Evolutionary conservation across 1,284 basidiomycete species (phyloP).

Genomic region (Anthracocystis setariae): DNA sequence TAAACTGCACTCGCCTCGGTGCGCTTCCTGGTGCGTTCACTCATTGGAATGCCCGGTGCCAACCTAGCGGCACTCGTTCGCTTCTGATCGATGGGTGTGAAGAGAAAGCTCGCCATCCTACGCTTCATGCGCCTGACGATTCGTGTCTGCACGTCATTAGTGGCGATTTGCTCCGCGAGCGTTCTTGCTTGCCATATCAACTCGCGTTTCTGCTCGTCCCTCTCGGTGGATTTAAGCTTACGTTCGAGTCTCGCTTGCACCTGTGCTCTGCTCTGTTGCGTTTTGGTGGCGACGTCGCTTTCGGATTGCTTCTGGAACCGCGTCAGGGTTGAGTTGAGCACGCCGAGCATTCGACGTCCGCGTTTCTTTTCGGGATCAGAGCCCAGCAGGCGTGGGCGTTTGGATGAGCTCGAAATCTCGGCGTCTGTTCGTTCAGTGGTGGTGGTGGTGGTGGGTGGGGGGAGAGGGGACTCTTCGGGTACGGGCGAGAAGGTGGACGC

Average conservation of each 20-base stretch:
- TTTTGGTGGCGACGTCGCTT: conserved; percentile 1
- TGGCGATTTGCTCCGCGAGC: conserved; percentile 21
- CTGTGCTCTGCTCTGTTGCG: conserved; percentile 9
- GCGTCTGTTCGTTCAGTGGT: background rate
- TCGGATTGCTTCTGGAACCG: conserved; percentile 38
- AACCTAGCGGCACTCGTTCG: background rate
- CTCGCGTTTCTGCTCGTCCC: background rate
- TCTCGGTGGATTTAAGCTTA: conserved; percentile 2
- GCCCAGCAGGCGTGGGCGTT: background rate
- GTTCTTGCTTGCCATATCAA: conserved; percentile 24
- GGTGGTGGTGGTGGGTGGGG: background rate
- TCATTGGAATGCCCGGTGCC: conserved; percentile 14
- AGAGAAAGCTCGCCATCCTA: conserved; percentile 37
- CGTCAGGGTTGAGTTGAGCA: conserved; percentile 27
- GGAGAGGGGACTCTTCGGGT: conserved; percentile 11
- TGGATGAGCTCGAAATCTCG: background rate
- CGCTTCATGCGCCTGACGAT: conserved; percentile 25
- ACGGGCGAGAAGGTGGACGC: conserved; percentile 19
- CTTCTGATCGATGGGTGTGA: conserved; percentile 3
- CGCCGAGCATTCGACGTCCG: conserved; percentile 25
- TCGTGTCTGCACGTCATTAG: conserved; percentile 18
- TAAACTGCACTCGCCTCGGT: conserved; percentile 21
- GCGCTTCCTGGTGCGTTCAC: background rate
- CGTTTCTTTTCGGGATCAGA: conserved; percentile 13
- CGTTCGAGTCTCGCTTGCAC: conserved; percentile 18